phyloP scores from a whole-genome alignment of 495 filamentous ascomycete species.

The Choiromyces venosus region DNA sequence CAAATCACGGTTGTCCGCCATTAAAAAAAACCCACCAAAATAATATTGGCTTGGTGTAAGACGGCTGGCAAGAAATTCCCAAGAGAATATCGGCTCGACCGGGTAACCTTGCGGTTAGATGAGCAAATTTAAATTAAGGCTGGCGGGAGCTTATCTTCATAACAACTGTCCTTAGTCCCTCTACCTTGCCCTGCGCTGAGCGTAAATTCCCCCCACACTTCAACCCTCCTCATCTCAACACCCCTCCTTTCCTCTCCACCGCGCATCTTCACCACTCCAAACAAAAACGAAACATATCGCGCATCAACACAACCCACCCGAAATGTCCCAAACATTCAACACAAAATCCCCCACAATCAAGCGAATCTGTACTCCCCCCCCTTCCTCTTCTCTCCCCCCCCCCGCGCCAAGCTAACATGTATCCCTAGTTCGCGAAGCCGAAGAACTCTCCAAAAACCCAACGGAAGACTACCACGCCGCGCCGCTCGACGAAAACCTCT shows the following conservation, averaged over 20 bases:
- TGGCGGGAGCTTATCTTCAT: not conserved
- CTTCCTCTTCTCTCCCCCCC: constrained; percentile 11
- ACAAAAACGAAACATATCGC: not conserved
- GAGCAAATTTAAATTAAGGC: too few relatives aligned
- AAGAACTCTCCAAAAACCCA: constrained; percentile 69
- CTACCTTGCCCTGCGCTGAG: not conserved
- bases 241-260: not conserved
- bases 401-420: constrained; percentile 39
- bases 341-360: constrained; percentile 71
- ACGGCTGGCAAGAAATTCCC: too few relatives aligned
- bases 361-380: constrained; percentile 58
- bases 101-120: too few relatives aligned
- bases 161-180: not conserved
- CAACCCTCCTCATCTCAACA: not conserved
- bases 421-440: constrained; percentile 69
- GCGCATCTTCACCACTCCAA: too few relatives aligned
- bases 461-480: constrained; percentile 75
- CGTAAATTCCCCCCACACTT: not conserved
- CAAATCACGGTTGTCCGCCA: too few relatives aligned
- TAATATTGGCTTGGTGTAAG: too few relatives aligned
- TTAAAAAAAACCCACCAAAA: too few relatives aligned
- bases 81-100: too few relatives aligned
- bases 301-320: not conserved
- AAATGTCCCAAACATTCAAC: constrained; percentile 39
- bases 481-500: constrained; percentile 80